Evolutionary conservation across 2,329 filamentous ascomycete genomes (phyloP), one percentile per base, ranked within the genome.

Genomic region (Penicillium concentricum): DNA sequence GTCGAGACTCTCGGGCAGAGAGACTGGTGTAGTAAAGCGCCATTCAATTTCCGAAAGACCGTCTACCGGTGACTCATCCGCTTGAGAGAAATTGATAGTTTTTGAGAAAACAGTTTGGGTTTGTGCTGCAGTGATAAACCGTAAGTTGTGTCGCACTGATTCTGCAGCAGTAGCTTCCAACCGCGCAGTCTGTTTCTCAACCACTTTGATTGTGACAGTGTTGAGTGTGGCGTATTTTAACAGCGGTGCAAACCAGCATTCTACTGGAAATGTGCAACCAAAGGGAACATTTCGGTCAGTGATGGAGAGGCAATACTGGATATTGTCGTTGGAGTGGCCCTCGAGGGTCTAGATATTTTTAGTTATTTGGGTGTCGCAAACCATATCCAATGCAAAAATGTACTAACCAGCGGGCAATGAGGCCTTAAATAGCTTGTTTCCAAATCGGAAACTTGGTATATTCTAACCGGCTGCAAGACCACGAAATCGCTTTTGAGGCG

Each of bases 221-320:
- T 30, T 26, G 7, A 65, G 45, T 13, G 43, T 56, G 10, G 56
- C 20, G 4, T 38, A 48, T 24, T 65, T 62, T 5, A 50, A 45
- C 4, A 65, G 34, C 9, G 64, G 60, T 1, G 59, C 57, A 39
- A 67, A 42, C 45, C 54, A 60, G n/a, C 58, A 61, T 20, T 65
- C 50, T 5, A 66, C 50, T 1, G 64, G 56, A 16, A 67, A 65
- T 28, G 47, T 60, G 18, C 57, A 61, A 15, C 61, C 65, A 18
- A 66, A 63, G 0, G 62, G 65, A 37, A 67, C 58, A 12, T 61
- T 60, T 6, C 44, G 43, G 12, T 61, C 54, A 3, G 58, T 55
- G 3, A 67, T 60, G 6, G 65, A 66, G 13, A 67, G 32, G 22
- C 45, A 39, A 34, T 66, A 67, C 41, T 63, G 58, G 1, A 61